Conservation (phyloP, 1,139 yeast genomes). For the Groenewaldozyma auringiensis region DNA sequence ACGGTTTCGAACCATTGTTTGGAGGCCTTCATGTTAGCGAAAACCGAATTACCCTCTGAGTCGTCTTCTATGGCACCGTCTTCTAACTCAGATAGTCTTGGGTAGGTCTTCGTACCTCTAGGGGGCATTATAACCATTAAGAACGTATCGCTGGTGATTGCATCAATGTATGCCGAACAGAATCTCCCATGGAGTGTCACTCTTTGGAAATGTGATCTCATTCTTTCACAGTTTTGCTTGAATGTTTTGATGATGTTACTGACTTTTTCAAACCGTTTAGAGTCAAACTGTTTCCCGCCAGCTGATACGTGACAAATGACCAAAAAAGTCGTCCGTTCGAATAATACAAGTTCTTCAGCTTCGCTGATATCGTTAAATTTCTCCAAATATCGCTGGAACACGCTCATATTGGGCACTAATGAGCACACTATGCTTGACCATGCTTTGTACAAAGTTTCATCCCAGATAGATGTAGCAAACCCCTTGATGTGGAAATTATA, state of each 20-base stretch:
- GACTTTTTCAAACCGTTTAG: constrained; percentile 89
- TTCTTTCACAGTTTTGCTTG: constrained; percentile 84
- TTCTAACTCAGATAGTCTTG: constrained; percentile 12
- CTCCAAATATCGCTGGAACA: constrained; percentile 67
- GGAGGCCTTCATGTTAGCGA: constrained; percentile 63
- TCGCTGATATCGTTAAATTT: constrained; percentile 69
- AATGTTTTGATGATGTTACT: constrained; percentile 90
- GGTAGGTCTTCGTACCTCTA: constrained; percentile 24
- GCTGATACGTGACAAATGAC: constrained; percentile 56
- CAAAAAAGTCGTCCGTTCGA: constrained; percentile 88
- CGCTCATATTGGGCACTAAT: constrained; percentile 81
- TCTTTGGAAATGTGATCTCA: constrained; percentile 76
- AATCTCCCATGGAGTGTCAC: constrained; percentile 67
- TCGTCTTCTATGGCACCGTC: constrained; percentile 27
- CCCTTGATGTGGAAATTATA: constrained; percentile 77
- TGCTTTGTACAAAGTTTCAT: constrained; percentile 89
- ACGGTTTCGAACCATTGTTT: constrained; percentile 50
- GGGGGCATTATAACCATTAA: constrained; percentile 58
- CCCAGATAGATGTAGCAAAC: constrained; percentile 96
- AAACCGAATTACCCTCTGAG: constrained; percentile 54
- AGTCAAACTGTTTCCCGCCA: constrained; percentile 46
- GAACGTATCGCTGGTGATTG: constrained; percentile 65
- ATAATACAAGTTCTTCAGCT: constrained; percentile 84
- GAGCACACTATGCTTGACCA: constrained; percentile 97
- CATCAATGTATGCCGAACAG: constrained; percentile 62